Percentiles rank a stretch among this genome's conserved stretches.
Conservation (phyloP, 148 eudicot species). For the Limonium bicolor region DNA sequence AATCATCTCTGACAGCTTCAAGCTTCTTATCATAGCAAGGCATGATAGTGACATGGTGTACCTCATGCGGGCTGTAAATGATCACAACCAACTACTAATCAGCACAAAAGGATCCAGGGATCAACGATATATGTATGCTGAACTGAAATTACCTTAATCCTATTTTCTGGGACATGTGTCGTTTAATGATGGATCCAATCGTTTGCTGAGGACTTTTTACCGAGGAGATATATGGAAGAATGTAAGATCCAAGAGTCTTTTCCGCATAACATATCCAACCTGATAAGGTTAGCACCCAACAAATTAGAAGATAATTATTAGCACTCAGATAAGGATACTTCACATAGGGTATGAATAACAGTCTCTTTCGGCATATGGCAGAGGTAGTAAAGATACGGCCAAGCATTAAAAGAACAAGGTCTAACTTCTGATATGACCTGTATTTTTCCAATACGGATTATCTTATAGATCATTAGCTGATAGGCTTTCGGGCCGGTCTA, state of each 20-base stretch:
- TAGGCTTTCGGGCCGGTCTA: too few species aligned
- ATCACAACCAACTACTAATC: not conserved
- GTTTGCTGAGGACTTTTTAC: conserved; percentile 98
- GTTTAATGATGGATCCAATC: conserved; percentile 80
- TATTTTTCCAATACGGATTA: too few species aligned
- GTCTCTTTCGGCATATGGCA: too few species aligned
- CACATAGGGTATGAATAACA: too few species aligned
- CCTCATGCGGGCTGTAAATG: conserved; percentile 60
- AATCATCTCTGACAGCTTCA: conserved; percentile 94
- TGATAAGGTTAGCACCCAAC: too few species aligned
- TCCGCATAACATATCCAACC: conserved; percentile 99
- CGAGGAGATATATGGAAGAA: conserved; percentile 86
- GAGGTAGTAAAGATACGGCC: too few species aligned
- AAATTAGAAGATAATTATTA: too few species aligned
- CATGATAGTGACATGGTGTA: conserved; percentile 98
- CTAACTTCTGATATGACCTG: too few species aligned
- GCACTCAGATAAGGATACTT: too few species aligned
- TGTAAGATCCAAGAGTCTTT: conserved; percentile 88
- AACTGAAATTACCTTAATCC: conserved; percentile 33
- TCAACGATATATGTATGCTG: not conserved
- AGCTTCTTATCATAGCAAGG: conserved; percentile 99
- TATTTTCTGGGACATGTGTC: conserved; percentile 50
- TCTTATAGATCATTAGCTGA: too few species aligned
- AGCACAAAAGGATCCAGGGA: not conserved
- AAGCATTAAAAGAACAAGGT: too few species aligned